Conservation (phyloP, 805 yeast species). For the Tetrapisispora phaffii region DNA sequence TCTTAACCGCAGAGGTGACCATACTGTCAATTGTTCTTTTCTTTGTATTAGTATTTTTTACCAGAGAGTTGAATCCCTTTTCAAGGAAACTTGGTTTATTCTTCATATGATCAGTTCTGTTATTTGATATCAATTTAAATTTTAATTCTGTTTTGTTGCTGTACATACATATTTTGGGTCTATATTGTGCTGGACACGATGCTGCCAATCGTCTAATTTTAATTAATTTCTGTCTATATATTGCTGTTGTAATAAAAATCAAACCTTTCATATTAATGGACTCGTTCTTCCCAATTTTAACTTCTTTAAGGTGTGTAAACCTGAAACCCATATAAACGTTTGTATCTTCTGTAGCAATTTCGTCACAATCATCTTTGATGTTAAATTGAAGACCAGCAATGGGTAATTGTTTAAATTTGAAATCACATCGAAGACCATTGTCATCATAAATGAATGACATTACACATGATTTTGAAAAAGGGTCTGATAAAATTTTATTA, state of each 20-base stretch:
- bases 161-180: not conserved
- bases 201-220: slow-evolving; percentile 4
- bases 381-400: slow-evolving; percentile 12
- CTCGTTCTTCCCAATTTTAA: slow-evolving; percentile 5
- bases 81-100: not conserved
- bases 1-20: not conserved
- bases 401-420: slow-evolving; percentile 8
- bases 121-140: not conserved
- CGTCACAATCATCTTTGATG: slow-evolving; percentile 14
- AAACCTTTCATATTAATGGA: not conserved
- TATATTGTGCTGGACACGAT: not conserved
- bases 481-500: not conserved
- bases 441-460: slow-evolving; percentile 9
- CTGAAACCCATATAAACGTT: slow-evolving; percentile 12
- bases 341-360: slow-evolving; percentile 10
- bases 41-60: not conserved
- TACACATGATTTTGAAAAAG: not conserved
- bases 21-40: not conserved
- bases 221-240: not conserved
- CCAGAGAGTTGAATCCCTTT: slow-evolving; percentile 2
- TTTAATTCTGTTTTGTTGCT: slow-evolving; percentile 1
- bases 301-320: slow-evolving; percentile 7
- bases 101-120: not conserved
- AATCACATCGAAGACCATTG: slow-evolving; percentile 9
- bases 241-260: not conserved